A percentile compares a stretch with the other conserved stretches of the same genome.
Evolutionary conservation across 352 stramenopile genomes (phyloP).

Genomic region (Globisporangium recalcitrans): DNA sequence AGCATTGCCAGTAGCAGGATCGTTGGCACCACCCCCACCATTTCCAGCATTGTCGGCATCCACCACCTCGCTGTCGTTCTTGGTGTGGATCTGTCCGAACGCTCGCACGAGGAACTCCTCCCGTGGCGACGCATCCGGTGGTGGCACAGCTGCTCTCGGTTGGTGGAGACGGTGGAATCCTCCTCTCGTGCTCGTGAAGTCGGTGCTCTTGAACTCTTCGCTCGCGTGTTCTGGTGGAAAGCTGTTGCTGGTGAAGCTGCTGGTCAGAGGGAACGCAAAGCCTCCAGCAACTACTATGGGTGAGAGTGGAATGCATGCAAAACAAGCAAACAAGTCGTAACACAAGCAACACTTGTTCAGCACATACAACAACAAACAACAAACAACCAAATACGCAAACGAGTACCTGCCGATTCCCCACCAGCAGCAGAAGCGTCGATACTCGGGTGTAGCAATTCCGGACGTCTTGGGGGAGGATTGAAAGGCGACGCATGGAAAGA

Average conservation of each 20-base stretch:
- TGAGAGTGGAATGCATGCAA: background rate
- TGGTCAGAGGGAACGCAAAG: slow-evolving; percentile 1
- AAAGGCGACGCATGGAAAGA: slow-evolving; percentile 14
- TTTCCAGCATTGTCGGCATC: background rate
- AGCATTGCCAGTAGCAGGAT: too few relatives aligned
- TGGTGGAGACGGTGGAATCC: background rate
- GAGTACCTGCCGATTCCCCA: background rate
- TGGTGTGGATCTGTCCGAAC: slow-evolving; percentile 47
- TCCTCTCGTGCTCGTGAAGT: background rate
- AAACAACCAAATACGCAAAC: background rate
- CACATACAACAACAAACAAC: background rate
- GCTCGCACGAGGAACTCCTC: slow-evolving; percentile 71
- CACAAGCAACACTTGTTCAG: too few relatives aligned
- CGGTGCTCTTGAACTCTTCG: too few relatives aligned
- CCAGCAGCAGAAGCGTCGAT: background rate
- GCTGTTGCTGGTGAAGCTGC: background rate
- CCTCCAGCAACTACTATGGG: background rate
- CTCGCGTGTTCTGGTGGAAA: background rate
- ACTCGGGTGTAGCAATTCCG: slow-evolving; percentile 1
- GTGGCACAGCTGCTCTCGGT: too few relatives aligned
- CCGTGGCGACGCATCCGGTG: slow-evolving; percentile 47
- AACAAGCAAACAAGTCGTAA: background rate
- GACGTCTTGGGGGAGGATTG: background rate
- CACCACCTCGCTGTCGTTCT: background rate
- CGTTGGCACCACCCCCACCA: too few relatives aligned